Evolutionary conservation across 805 yeast species (phyloP), one percentile per base, ranked within the genome.

Genomic region (Wickerhamomyces bisporus): DNA sequence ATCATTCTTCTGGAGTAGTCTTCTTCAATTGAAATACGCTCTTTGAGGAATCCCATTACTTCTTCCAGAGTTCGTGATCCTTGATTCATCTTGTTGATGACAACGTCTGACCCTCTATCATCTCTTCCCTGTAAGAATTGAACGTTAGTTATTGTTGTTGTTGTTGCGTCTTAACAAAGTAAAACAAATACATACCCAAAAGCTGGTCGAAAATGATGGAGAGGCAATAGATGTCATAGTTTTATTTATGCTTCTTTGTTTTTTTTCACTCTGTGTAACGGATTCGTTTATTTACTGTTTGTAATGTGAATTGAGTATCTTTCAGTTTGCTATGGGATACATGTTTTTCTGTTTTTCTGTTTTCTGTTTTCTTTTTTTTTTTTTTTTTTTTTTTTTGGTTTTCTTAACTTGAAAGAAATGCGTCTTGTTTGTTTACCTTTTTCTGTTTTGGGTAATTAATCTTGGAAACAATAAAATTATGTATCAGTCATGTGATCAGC

Each of bases 1-100:
- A 62, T 63, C 47, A 87, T 57, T 41, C 68, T 70, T 39, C 74
- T 71, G 27, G 79, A 62, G 52, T 84, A 85, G 19, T 87, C 95
- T 43, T 78, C 82, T 50, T 86, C 96, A 28, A 87, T 71, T 13
- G 73, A 64, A 1, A 73, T 62, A 27, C 81, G 62, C 40, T 79
- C 84, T 41, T 65, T 71, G 58, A 75, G 77, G 44, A 71, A 77
- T 1, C 52, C 47, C 8, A 63, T 54, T 14, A 80, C 50, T 23
- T 70, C 73, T 21, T 76, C 79, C 34, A 75, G 59, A 1, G 93
- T 80, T 33, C 68, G 70, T 29, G 73, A 65, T 8, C 87, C 76
- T 41, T 75, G 69, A 47, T 74, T 71, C 65, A 82, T 71, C 41
- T 80, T 73, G 43, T 65, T 69, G 36, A 75, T 68, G 15, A 86